Conservation (phyloP, 768 basidiomycete genomes). For the Amanita polypyramis region DNA sequence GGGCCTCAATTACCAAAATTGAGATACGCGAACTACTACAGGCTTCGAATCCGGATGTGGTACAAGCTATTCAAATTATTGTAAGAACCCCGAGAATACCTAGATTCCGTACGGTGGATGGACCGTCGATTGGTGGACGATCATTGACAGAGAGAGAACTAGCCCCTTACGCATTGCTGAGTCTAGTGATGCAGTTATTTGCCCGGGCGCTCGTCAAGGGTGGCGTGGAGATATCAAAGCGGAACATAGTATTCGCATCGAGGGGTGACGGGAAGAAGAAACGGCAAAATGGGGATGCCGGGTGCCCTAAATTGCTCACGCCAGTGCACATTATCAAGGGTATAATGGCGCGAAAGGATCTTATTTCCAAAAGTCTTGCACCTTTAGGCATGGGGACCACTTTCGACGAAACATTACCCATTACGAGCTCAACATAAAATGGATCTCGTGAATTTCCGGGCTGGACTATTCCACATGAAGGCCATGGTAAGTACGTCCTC, state of each 20-base stretch:
- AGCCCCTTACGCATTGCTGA: constrained; percentile 30
- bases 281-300: constrained; percentile 10
- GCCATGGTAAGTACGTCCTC: too few relatives aligned
- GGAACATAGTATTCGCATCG: constrained; percentile 9
- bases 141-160: constrained; percentile 23
- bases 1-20: background rate
- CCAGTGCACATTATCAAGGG: constrained; percentile 35
- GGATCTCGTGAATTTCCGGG: too few relatives aligned
- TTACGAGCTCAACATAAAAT: too few relatives aligned
- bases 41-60: background rate
- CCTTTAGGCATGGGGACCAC: background rate
- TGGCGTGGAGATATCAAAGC: constrained; percentile 19
- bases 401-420: too few relatives aligned
- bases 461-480: too few relatives aligned
- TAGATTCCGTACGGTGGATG: constrained; percentile 17
- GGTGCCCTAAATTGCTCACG: constrained; percentile 21
- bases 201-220: constrained; percentile 24
- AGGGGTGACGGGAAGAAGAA: constrained; percentile 12
- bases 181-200: constrained; percentile 24
- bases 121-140: constrained; percentile 16
- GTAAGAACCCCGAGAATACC: background rate
- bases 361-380: background rate
- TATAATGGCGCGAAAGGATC: constrained; percentile 15
- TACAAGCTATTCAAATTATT: background rate
- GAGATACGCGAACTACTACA: background rate